A percentile compares a stretch with the other conserved stretches of the same genome.
Evolutionary conservation across 768 basidiomycete genomes (phyloP).

Genomic region (Flagelloscypha sp.): DNA sequence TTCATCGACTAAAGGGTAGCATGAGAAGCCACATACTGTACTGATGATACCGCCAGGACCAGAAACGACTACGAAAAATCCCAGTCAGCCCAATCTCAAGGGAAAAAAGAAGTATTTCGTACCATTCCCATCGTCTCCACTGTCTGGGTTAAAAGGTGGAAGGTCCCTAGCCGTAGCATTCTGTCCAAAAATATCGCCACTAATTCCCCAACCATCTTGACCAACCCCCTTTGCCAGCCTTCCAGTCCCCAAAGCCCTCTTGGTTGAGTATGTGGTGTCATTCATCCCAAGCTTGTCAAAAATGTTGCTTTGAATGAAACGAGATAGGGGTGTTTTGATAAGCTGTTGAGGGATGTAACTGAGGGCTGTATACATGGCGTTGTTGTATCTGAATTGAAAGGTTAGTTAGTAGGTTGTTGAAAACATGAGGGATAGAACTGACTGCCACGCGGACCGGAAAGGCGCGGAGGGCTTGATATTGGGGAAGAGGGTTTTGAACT

Average conservation of each 20-base stretch:
- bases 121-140: not conserved
- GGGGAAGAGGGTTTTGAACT: slow-evolving; percentile 11
- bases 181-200: too few relatives aligned
- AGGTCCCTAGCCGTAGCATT: too few relatives aligned
- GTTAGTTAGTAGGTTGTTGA: too few relatives aligned
- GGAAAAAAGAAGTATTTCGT: not conserved
- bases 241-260: too few relatives aligned
- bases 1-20: too few relatives aligned
- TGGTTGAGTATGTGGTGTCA: slow-evolving; percentile 13
- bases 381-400: too few relatives aligned
- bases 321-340: slow-evolving; percentile 1
- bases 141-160: not conserved
- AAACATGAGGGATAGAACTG: too few relatives aligned
- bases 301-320: slow-evolving; percentile 10
- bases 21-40: slow-evolving; percentile 6
- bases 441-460: slow-evolving; percentile 13
- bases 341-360: slow-evolving; percentile 10
- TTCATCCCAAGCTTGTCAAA: slow-evolving; percentile 12
- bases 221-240: too few relatives aligned
- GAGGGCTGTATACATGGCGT: slow-evolving; percentile 14
- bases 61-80: not conserved
- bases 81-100: not conserved
- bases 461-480: slow-evolving; percentile 13
- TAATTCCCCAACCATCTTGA: not conserved
- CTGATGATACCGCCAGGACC: slow-evolving; percentile 8